Evolutionary conservation across 2,329 filamentous ascomycete species (phyloP).

Genomic region (Dactylellina parvicollis): DNA sequence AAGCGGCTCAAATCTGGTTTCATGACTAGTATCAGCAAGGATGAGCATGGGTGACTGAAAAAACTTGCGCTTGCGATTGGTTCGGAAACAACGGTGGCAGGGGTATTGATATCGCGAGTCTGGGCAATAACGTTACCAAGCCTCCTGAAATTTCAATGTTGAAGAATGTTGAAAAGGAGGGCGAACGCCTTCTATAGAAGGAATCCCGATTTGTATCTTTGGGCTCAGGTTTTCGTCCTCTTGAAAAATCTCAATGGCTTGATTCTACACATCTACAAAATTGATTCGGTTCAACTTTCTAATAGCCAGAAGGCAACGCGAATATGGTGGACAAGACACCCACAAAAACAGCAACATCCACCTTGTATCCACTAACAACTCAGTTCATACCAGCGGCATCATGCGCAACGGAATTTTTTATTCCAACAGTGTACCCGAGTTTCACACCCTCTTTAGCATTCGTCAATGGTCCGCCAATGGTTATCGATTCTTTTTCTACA

Average conservation of each 20-base stretch:
- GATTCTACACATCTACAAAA: no score
- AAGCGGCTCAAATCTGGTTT: conserved; percentile 22
- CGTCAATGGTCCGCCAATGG: conserved; percentile 21
- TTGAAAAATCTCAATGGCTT: no score
- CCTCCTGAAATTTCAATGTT: conserved; percentile 44
- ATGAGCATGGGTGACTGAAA: no score
- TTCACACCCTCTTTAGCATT: conserved; percentile 3
- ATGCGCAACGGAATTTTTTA: conserved; percentile 22
- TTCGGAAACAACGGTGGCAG: neutral
- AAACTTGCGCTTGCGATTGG: conserved; percentile 23
- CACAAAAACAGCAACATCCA: conserved; percentile 18
- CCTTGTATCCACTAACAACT: conserved; percentile 41
- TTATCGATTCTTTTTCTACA: neutral
- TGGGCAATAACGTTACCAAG: conserved; percentile 44
- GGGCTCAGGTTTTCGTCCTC: no score
- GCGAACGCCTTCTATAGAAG: neutral
- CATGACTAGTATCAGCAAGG: conserved; percentile 7
- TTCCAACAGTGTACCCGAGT: neutral
- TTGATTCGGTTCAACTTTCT: no score
- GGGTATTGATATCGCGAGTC: conserved; percentile 9
- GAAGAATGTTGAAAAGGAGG: conserved; percentile 27
- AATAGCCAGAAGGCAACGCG: conserved; percentile 2
- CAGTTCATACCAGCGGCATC: conserved; percentile 31
- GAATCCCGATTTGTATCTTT: neutral
- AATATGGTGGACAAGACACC: conserved; percentile 18